Percentiles rank a stretch among this genome's conserved stretches.
These are phyloP conservation scores for Beauveria scarabaeidicola DNA, from an alignment of 2,329 filamentous ascomycete genomes.

Conservation along the genomic window DNA sequence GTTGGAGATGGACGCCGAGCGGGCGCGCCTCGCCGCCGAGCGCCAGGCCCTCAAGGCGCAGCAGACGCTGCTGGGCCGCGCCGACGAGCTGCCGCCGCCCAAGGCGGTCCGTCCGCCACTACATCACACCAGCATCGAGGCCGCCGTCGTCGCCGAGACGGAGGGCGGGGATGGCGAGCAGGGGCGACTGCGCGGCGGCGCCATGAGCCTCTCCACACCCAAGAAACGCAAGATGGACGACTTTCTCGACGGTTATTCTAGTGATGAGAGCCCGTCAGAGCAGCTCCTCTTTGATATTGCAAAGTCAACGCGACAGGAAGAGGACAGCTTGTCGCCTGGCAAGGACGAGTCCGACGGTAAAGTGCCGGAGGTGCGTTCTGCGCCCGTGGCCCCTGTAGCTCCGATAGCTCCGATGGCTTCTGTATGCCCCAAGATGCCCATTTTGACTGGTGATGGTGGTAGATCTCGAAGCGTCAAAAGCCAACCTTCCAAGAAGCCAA, in stretches of 20 bases:
- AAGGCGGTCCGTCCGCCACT: background rate
- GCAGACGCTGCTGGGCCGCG: background rate
- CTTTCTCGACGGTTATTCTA: constrained; percentile 12
- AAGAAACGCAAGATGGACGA: constrained; percentile 22
- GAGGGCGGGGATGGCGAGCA: constrained; percentile 17
- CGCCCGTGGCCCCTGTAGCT: background rate
- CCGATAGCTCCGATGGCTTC: background rate
- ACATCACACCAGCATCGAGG: constrained; percentile 19
- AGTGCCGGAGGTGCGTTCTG: too few relatives aligned
- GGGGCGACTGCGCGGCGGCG: constrained; percentile 20
- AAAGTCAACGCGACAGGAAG: background rate
- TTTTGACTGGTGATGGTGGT: background rate
- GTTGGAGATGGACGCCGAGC: constrained; percentile 34
- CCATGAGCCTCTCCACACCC: constrained; percentile 29
- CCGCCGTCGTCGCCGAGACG: constrained; percentile 21
- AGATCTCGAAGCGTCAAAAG: background rate
- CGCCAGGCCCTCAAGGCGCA: constrained; percentile 13
- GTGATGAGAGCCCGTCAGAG: constrained; percentile 18
- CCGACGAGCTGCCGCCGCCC: background rate
- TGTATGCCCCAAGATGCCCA: background rate
- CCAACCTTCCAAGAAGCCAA: background rate
- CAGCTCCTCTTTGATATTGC: constrained; percentile 17
- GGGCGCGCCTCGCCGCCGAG: constrained; percentile 20
- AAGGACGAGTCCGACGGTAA: background rate
- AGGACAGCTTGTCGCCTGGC: background rate